Conservation (phyloP, 352 stramenopile genomes). For the Thalassiosira mediterranea region DNA sequence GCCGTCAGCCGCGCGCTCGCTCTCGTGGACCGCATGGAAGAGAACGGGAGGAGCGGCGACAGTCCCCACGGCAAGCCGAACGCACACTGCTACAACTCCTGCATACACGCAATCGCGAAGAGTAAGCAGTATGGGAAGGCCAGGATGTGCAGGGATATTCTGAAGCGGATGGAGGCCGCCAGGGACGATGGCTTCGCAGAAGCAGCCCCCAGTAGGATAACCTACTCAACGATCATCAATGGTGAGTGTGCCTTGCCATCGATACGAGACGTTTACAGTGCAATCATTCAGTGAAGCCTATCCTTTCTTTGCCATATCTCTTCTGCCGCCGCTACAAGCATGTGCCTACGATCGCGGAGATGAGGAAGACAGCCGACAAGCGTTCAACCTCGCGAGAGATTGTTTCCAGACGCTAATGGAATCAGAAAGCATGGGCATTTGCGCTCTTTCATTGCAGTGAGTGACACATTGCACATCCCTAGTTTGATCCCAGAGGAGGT, state of each 20-base stretch:
- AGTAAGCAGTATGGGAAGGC: slow-evolving; percentile 24
- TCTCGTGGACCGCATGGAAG: slow-evolving; percentile 46
- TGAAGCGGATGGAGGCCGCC: slow-evolving; percentile 30
- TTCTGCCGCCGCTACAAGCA: slow-evolving; percentile 20
- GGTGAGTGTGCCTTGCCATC: slow-evolving; percentile 12
- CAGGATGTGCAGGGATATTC: slow-evolving; percentile 32
- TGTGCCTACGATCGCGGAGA: slow-evolving; percentile 33
- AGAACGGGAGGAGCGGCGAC: slow-evolving; percentile 25
- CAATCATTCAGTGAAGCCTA: neutral
- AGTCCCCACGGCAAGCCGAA: slow-evolving; percentile 42
- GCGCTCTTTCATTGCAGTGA: too few species aligned
- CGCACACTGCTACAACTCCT: slow-evolving; percentile 51
- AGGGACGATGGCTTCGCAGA: slow-evolving; percentile 29
- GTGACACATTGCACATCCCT: too few species aligned
- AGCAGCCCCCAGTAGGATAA: slow-evolving; percentile 31
- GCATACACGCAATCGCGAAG: slow-evolving; percentile 47
- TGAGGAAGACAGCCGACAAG: slow-evolving; percentile 28
- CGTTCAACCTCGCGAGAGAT: slow-evolving; percentile 38
- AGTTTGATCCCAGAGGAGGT: too few species aligned
- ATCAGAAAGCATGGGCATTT: slow-evolving; percentile 26
- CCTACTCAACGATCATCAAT: slow-evolving; percentile 49
- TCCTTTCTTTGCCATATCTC: too few species aligned
- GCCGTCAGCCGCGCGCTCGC: slow-evolving; percentile 25
- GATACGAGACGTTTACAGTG: neutral
- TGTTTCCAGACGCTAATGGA: slow-evolving; percentile 37